These are phyloP conservation scores for Symbiodinium pilosum DNA, from an alignment of 73 alveolate genomes.

Conservation along the genomic window DNA sequence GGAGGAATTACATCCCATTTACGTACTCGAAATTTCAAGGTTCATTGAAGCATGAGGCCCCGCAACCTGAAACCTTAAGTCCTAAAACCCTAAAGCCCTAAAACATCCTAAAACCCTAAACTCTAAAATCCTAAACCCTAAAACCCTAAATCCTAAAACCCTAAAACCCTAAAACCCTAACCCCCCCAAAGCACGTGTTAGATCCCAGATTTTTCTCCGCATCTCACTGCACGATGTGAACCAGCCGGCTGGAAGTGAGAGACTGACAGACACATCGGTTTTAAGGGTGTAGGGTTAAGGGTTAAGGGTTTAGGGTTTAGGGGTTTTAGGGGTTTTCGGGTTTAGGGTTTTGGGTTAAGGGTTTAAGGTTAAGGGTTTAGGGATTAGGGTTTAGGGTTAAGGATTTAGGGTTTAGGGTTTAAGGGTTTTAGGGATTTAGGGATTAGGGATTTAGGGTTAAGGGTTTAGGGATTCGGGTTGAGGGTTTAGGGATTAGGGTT, in stretches of 20 bases:
- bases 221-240: conserved; percentile 12
- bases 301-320: neutral
- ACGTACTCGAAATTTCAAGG: too few relatives aligned
- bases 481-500: too few relatives aligned
- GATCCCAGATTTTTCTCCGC: too few relatives aligned
- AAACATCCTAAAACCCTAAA: neutral
- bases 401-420: neutral
- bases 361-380: neutral
- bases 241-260: neutral
- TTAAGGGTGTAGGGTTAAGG: neutral
- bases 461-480: too few relatives aligned
- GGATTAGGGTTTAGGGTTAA: neutral
- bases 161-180: neutral
- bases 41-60: neutral
- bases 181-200: too few relatives aligned
- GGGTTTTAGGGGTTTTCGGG: neutral
- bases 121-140: neutral
- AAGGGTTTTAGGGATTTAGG: too few relatives aligned
- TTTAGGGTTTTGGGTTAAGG: neutral
- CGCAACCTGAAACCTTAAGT: neutral
- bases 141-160: neutral
- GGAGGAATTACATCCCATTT: too few relatives aligned
- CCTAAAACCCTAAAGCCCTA: neutral
- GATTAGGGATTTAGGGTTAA: too few relatives aligned
- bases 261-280: neutral